Evolutionary conservation across 495 filamentous ascomycete species (phyloP).

Genomic region (Immersiella caudata): DNA sequence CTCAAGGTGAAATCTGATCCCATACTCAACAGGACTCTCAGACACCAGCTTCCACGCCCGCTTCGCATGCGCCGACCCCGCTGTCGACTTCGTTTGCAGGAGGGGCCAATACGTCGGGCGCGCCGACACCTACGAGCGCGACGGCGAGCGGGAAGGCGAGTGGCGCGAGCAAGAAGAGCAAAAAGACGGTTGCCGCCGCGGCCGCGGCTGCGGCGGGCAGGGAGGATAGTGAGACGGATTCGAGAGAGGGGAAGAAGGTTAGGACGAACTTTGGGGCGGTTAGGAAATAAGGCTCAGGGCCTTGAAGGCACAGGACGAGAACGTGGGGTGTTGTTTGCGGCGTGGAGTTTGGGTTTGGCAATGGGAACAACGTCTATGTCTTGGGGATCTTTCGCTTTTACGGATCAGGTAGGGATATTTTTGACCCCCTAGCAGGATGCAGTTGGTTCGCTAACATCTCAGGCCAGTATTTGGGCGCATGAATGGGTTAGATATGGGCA

Average conservation of each 20-base stretch:
- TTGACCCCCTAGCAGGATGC: no score
- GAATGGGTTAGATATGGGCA: no score
- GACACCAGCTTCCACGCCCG: conserved; percentile 47
- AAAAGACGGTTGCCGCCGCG: conserved; percentile 35
- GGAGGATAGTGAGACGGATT: conserved; percentile 58
- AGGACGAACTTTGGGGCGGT: conserved; percentile 55
- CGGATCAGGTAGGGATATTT: not conserved
- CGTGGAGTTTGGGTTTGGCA: conserved; percentile 20
- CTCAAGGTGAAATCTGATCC: not conserved
- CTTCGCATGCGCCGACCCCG: conserved; percentile 51
- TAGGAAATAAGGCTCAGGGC: conserved; percentile 43
- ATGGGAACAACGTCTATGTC: not conserved
- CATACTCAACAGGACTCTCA: conserved; percentile 40
- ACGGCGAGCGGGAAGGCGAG: conserved; percentile 36
- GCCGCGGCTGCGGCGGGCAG: conserved; percentile 29
- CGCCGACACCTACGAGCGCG: conserved; percentile 50
- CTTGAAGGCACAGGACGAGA: not conserved
- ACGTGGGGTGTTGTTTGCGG: conserved; percentile 12
- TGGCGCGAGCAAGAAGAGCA: conserved; percentile 43
- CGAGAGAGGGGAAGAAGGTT: conserved; percentile 52
- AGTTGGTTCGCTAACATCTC: no score
- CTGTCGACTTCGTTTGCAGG: conserved; percentile 49
- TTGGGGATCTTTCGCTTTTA: not conserved
- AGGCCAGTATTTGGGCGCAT: no score
- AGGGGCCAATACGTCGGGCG: conserved; percentile 41